Conservation (phyloP, 2,329 filamentous ascomycete species). For the Diaporthe australafricana region DNA sequence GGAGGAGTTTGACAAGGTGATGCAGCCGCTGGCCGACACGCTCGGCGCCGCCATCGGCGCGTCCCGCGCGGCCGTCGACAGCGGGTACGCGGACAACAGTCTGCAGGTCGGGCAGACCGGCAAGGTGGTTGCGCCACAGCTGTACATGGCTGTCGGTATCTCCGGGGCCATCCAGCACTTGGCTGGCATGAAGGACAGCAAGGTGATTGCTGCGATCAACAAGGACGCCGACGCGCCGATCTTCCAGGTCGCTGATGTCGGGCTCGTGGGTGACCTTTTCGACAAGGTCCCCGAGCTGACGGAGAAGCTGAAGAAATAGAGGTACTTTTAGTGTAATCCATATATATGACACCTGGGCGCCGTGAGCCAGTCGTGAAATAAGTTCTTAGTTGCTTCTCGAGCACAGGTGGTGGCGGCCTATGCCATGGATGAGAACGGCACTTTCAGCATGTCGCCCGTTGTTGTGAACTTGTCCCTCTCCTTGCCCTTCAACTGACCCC, state of each 20-base stretch:
- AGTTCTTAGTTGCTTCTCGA: neutral
- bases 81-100: slow-evolving; percentile 97
- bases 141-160: slow-evolving; percentile 96
- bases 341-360: neutral
- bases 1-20: slow-evolving; percentile 94
- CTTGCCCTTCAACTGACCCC: slow-evolving; percentile 77
- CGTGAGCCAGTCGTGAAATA: neutral
- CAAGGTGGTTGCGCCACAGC: slow-evolving; percentile 96
- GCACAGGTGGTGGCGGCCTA: neutral
- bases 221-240: slow-evolving; percentile 98
- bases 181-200: slow-evolving; percentile 99
- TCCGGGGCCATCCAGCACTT: slow-evolving; percentile 98
- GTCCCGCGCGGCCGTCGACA: slow-evolving; percentile 94
- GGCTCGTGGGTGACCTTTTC: slow-evolving; percentile 94
- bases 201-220: slow-evolving; percentile 99
- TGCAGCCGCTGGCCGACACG: slow-evolving; percentile 91
- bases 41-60: slow-evolving; percentile 96
- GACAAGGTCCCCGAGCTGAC: slow-evolving; percentile 96
- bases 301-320: slow-evolving; percentile 83
- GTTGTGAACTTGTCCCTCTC: slow-evolving; percentile 78
- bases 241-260: slow-evolving; percentile 97
- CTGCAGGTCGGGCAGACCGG: slow-evolving; percentile 98
- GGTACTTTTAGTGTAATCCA: slow-evolving; percentile 39
- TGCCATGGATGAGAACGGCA: slow-evolving; percentile 24
- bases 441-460: slow-evolving; percentile 66